Evolutionary conservation across 345 rosid species (phyloP).

Genomic region (Aquilaria yunnanensis): DNA sequence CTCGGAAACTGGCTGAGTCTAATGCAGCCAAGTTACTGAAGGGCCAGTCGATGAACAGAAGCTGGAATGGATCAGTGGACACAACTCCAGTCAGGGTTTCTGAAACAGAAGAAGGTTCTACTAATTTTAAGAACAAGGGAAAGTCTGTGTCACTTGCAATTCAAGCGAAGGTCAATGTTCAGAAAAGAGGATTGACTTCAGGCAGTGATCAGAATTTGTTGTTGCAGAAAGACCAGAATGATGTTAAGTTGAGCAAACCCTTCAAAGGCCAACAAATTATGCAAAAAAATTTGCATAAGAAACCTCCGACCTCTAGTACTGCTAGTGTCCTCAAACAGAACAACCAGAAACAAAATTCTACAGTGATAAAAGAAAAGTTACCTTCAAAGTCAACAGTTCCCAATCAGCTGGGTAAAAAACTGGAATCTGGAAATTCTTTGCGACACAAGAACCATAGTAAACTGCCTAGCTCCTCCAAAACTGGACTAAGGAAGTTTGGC

Average conservation of each 20-base stretch:
- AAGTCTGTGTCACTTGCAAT: slow-evolving; percentile 81
- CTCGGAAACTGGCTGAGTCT: slow-evolving; percentile 42
- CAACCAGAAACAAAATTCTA: slow-evolving; percentile 79
- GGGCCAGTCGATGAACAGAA: slow-evolving; percentile 58
- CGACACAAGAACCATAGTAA: slow-evolving; percentile 33
- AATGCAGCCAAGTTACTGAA: slow-evolving; percentile 49
- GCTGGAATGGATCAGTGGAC: slow-evolving; percentile 58
- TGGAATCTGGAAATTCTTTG: slow-evolving; percentile 27
- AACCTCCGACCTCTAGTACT: slow-evolving; percentile 28
- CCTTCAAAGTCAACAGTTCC: slow-evolving; percentile 34
- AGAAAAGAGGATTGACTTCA: slow-evolving; percentile 52
- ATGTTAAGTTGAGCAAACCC: slow-evolving; percentile 42
- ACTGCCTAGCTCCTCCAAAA: slow-evolving; percentile 32
- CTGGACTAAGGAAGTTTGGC: slow-evolving; percentile 52
- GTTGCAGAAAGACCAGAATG: slow-evolving; percentile 44
- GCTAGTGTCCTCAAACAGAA: slow-evolving; percentile 77
- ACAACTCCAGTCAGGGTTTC: slow-evolving; percentile 28
- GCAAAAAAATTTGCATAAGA: slow-evolving; percentile 49
- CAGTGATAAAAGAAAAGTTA: slow-evolving; percentile 35
- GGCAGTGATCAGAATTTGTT: slow-evolving; percentile 26
- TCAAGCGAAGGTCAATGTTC: slow-evolving; percentile 82
- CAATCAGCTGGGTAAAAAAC: slow-evolving; percentile 34
- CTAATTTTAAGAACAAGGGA: slow-evolving; percentile 40
- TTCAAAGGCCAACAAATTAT: slow-evolving; percentile 49
- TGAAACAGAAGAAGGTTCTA: slow-evolving; percentile 45